Evolutionary conservation across 805 yeast species (phyloP).

Genomic region (Candida andamanensis): DNA sequence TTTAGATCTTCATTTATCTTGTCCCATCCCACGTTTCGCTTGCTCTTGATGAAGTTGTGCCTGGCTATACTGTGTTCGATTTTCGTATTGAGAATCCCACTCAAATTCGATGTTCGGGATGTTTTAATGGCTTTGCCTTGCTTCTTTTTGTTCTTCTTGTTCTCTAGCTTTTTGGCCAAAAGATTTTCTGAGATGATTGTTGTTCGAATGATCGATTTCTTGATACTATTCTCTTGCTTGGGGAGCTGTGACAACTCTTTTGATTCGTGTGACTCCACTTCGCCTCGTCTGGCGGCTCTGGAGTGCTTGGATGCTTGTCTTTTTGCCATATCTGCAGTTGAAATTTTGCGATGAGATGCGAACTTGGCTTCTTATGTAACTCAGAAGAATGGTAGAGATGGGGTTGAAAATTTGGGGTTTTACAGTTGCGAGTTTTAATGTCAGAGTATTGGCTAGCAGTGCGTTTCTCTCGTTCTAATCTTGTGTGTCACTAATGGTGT

Average conservation of each 20-base stretch:
- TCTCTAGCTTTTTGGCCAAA: slow-evolving; percentile 51
- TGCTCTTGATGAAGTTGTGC: slow-evolving; percentile 54
- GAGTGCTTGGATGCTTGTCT: slow-evolving; percentile 60
- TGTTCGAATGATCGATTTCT: slow-evolving; percentile 62
- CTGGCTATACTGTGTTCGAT: slow-evolving; percentile 61
- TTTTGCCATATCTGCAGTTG: slow-evolving; percentile 26
- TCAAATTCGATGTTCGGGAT: slow-evolving; percentile 46
- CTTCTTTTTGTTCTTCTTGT: slow-evolving; percentile 27
- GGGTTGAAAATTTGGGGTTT: too few species aligned
- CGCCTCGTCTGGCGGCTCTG: slow-evolving; percentile 74
- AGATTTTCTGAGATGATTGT: slow-evolving; percentile 62
- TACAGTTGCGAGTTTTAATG: too few species aligned
- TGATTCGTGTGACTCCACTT: slow-evolving; percentile 38
- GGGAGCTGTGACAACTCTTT: slow-evolving; percentile 50
- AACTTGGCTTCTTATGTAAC: too few species aligned
- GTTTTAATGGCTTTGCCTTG: slow-evolving; percentile 9
- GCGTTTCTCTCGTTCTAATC: too few species aligned
- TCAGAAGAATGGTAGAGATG: too few species aligned
- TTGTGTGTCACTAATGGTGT: too few species aligned
- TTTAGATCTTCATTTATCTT: slow-evolving; percentile 34
- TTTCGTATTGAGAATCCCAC: slow-evolving; percentile 55
- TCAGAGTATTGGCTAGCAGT: too few species aligned
- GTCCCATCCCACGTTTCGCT: slow-evolving; percentile 74
- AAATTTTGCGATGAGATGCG: slow-evolving; percentile 3
- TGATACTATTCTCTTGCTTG: slow-evolving; percentile 51